Evolutionary conservation across 2,329 filamentous ascomycete species (phyloP), one percentile per base, ranked within the genome.

Genomic region (Berkeleyomyces rouxiae): DNA sequence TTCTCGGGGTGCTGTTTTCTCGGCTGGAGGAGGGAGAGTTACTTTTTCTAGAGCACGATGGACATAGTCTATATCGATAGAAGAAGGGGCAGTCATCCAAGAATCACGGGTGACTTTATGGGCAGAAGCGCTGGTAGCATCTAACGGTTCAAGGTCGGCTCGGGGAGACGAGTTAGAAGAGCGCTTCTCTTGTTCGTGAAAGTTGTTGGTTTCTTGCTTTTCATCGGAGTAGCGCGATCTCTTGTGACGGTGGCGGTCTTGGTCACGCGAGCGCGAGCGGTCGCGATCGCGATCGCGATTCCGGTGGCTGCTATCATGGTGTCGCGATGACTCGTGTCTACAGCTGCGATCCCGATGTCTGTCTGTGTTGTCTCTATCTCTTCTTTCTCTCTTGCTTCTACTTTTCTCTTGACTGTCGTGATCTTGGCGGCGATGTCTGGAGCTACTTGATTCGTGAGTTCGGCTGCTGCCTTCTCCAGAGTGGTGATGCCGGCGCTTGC

Each of bases 31-130:
- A 44, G 75, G 75, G 67, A 84, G 83, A 5, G 75, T 71, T 65
- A 82, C 83, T 65, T 80, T 79, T 1, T 74, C 73, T 3, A 75
- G 76, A 65, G 82, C 78, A 65, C 82, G 78, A 70, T 88, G 81
- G 59, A 90, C 79, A 71, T 95, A 96, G 70, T 97, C 91, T 63
- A 97, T 78, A 61, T 91, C 86, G 43, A 95, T 74, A 0, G 86
- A 83, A 0, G 88, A 88, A 0, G 92, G 90, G 0, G 86, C 86
- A 65, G 90, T 86, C 93, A 99, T 99, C 91, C 95, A 99, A 0
- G 87, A 82, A 72, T 97, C 93, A 66, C 95, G 83, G 33, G 39
- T 60, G 7, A 33, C 39, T 49, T 43, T 39, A 53, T 42, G 39
- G 23, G 23, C 67, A 84, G 80, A 40, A 85, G 69, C 0, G n/a